Base-by-base conservation (phyloP, 1,139 yeast species). In the Hemisphaericaspora xylanilytica region DNA sequence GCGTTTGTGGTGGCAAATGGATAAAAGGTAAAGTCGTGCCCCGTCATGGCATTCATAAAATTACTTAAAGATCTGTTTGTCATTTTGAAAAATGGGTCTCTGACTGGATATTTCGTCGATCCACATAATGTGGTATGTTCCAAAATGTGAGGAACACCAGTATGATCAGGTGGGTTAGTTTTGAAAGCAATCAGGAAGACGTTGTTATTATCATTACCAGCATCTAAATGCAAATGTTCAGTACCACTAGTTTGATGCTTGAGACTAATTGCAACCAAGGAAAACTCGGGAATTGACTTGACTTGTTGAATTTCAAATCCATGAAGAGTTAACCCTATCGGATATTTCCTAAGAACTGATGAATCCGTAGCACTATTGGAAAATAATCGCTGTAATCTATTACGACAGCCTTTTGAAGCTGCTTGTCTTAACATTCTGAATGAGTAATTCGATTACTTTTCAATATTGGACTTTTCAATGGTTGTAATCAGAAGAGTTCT, bases 41-140 rank as follows among this genome's bases (percentile, higher is more conserved):
- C 98, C 0, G 99, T 92, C 96, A 92, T 87, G 11, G 99, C 99
- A 59, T 92, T 92, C 99, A 92, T 92, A 62, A 89, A 92, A 59
- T 88, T 92, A 29, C 97, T 83, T 53, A 92, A 67, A 2, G 76
- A 75, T 50, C 97, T 68, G 57, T 90, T 92, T 42, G 92, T 71
- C 98, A 92, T 92, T 60, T 92, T 90, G 74, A 92, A 94, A 61
- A 92, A 92, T 3, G 99, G 98, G 61, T 92, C 98, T 50, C 97
- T 73, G 2, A 92, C 97, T 0, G 97, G 97, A 59, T 78, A 92
- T 56, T 84, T 85, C 43, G 75, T 70, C 1, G 96, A 87, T 3
- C 98, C 99, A 65, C 98, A 92, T 28, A 92, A 67, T 1, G 97
- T 89, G 7, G 97, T 90, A 58, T 92, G 98, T 58, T 92, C 97